A percentile compares a stretch with the other conserved stretches of the same genome.
phyloP scores from a whole-genome alignment of 2,329 filamentous ascomycete species.

The Microsporum canis region DNA sequence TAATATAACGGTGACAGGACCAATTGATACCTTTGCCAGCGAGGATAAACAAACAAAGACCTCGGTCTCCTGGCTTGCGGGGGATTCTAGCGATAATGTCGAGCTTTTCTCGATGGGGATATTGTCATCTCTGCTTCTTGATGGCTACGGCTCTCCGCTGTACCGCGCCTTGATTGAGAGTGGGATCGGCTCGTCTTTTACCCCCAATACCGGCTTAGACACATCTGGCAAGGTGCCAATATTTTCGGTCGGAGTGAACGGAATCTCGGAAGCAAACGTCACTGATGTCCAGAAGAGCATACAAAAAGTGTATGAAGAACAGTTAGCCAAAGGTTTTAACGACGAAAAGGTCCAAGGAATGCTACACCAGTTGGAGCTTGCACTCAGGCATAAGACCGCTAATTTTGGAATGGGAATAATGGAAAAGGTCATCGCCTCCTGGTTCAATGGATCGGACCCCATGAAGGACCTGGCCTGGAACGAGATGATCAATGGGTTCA shows the following conservation, averaged over 20 bases:
- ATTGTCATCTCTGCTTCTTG: constrained; percentile 71
- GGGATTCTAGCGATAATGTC: constrained; percentile 67
- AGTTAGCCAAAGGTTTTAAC: constrained; percentile 68
- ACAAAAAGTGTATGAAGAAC: constrained; percentile 58
- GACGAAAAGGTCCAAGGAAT: constrained; percentile 84
- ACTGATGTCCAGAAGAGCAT: constrained; percentile 64
- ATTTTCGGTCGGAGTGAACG: constrained; percentile 82
- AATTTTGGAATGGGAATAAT: constrained; percentile 87
- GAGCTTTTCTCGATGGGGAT: constrained; percentile 82
- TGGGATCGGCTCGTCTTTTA: constrained; percentile 84
- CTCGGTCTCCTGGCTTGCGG: constrained; percentile 83
- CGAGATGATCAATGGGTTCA: constrained; percentile 72
- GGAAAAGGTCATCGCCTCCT: constrained; percentile 76
- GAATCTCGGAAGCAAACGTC: constrained; percentile 72
- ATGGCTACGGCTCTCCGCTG: constrained; percentile 89
- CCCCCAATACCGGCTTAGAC: constrained; percentile 88
- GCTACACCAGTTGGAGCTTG: constrained; percentile 85
- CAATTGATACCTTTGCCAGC: constrained; percentile 75
- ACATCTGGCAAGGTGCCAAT: constrained; percentile 63
- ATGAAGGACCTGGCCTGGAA: constrained; percentile 90
- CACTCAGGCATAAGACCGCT: constrained; percentile 89
- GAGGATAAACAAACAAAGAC: constrained; percentile 85
- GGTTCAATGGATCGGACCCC: constrained; percentile 92
- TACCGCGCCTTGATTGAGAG: constrained; percentile 82
- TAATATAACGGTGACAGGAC: constrained; percentile 62